Base-by-base conservation (phyloP, 768 basidiomycete genomes). In the Asterophora parasitica region DNA sequence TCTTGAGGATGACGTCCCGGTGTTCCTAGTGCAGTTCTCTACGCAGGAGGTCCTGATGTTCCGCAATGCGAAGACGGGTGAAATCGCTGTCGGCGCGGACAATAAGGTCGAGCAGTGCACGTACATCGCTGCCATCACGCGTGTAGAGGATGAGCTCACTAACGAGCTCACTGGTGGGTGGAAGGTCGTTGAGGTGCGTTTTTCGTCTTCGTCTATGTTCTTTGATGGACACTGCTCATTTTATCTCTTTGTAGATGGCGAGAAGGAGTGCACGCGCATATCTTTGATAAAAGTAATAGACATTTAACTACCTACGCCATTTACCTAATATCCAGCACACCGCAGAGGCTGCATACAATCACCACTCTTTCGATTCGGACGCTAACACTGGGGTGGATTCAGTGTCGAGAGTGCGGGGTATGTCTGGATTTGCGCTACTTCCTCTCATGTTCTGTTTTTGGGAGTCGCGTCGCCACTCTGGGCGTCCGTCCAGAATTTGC, bases 131-230 rank as follows among this genome's bases (percentile, higher is more conserved):
- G 93, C 91, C 1, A 67, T 99, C 50, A 97, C 94, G 13, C 81
- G 94, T 20, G 69, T 92, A 26, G 85, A 90, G 61, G 85, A 86
- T 58, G 92, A 97, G 61, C 70, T 97, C 52, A 83, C 82, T 23
- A 89, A 98, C 62, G 90, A 93, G 64, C 74, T 96, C 37, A 99
- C 96, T 0, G 93, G 91, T 35, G 96, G 96, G 10, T 99, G 96
- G 95, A 98, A 97, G 68, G 81, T 98, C 44, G 78, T 97, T 20
- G 95, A 98, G 83, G 92, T 93, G 61, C 42, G 79, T 69, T 12
- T 33, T 44, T 30, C 15, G 11, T 11, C 27, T 41, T 16, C 30
- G 10, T 30, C 23, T 23, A 23, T 16, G 16, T 3, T 34, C 7
- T 32, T 19, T 34, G 30, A 8, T 20, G 15, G n/a, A 13, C 3